Evolutionary conservation across 2,329 filamentous ascomycete species (phyloP).

Genomic region (Endocalyx cinctus): DNA sequence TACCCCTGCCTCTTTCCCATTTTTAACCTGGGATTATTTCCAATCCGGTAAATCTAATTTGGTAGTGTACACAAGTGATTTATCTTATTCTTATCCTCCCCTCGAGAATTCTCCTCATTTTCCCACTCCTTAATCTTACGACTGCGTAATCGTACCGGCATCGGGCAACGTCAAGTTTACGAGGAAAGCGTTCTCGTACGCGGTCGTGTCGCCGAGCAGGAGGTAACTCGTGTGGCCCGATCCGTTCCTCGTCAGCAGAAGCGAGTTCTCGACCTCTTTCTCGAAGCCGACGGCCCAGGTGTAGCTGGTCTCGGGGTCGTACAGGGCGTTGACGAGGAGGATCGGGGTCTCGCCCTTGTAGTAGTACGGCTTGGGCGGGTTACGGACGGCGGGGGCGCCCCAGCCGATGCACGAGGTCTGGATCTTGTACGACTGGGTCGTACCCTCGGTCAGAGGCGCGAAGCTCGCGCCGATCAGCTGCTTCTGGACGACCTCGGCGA

Average conservation of each 20-base stretch:
- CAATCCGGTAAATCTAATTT: no score
- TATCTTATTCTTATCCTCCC: no score
- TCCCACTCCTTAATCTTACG: no score
- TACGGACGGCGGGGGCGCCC: conserved; percentile 29
- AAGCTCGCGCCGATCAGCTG: conserved; percentile 24
- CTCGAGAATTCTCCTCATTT: no score
- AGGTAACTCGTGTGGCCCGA: conserved; percentile 34
- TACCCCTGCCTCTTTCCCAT: no score
- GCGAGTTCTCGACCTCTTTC: conserved; percentile 26
- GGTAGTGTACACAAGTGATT: no score
- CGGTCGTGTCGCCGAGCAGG: conserved; percentile 25
- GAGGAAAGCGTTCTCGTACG: conserved; percentile 28
- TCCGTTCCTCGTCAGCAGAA: conserved; percentile 35
- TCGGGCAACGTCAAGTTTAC: conserved; percentile 28
- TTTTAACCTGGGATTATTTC: no score
- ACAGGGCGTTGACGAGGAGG: conserved; percentile 33
- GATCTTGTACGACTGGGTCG: conserved; percentile 28
- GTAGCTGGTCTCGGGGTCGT: conserved; percentile 36
- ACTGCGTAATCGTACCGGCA: conserved; percentile 13
- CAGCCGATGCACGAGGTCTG: conserved; percentile 36
- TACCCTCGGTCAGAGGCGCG: conserved; percentile 30
- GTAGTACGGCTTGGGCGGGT: conserved; percentile 25
- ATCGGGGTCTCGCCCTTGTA: conserved; percentile 26
- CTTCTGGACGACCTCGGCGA: conserved; percentile 24
- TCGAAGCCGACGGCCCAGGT: conserved; percentile 31